Conservation (phyloP, 345 rosid genomes). For the Sonneratia alba region DNA sequence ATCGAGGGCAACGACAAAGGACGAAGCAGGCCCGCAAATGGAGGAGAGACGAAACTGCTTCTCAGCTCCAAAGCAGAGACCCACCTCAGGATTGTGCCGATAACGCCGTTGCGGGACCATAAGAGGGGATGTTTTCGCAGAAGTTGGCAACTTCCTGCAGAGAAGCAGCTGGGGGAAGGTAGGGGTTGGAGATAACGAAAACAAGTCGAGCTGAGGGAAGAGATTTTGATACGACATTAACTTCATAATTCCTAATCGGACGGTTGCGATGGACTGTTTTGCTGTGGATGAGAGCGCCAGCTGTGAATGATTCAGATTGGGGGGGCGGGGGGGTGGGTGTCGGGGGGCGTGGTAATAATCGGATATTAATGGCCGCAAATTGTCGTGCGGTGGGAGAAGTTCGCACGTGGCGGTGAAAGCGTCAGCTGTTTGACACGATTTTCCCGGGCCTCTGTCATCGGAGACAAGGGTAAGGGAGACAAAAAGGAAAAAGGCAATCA, state of each 20-base stretch:
- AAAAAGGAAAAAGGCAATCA: not conserved
- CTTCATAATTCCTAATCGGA: not conserved
- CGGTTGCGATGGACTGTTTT: not conserved
- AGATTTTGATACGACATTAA: not conserved
- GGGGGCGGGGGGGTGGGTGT: no score
- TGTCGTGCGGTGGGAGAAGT: not conserved
- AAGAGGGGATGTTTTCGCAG: not conserved
- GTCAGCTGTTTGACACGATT: not conserved
- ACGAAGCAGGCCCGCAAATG: not conserved
- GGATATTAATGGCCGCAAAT: slow-evolving; percentile 1
- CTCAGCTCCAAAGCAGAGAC: not conserved
- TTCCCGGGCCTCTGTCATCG: not conserved
- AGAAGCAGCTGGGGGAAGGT: not conserved
- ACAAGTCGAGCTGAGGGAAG: not conserved
- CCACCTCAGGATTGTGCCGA: slow-evolving; percentile 2
- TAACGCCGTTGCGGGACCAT: not conserved
- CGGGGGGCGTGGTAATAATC: no score
- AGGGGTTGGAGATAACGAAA: not conserved
- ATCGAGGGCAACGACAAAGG: not conserved
- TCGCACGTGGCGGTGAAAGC: not conserved
- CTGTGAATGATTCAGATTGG: not conserved
- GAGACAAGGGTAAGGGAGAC: not conserved
- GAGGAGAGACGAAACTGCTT: not conserved
- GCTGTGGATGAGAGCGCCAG: not conserved
- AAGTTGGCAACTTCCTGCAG: not conserved